Conservation (phyloP, 257 asterid species). For the Gentiana dahurica region DNA sequence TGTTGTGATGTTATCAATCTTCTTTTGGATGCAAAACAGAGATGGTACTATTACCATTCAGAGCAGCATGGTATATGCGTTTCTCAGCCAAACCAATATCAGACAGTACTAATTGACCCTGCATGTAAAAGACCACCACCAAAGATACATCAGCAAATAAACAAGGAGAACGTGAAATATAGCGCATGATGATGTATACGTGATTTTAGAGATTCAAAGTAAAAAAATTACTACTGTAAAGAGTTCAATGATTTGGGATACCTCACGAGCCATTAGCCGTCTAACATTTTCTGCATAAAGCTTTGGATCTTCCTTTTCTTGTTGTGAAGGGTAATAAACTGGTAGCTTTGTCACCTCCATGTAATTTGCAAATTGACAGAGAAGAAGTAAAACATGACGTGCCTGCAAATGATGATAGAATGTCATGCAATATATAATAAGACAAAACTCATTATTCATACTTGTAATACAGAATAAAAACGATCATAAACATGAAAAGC, state of each 20-base stretch:
- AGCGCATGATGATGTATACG: no score
- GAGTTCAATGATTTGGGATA: slow-evolving; percentile 16
- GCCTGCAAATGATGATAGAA: slow-evolving; percentile 34
- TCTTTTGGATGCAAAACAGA: slow-evolving; percentile 84
- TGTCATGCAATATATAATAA: not conserved
- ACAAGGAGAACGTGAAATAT: no score
- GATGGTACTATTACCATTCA: slow-evolving; percentile 74
- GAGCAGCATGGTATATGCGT: slow-evolving; percentile 77
- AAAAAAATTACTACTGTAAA: not conserved
- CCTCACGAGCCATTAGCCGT: slow-evolving; percentile 84
- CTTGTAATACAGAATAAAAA: not conserved
- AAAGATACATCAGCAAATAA: no score
- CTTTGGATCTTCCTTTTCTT: slow-evolving; percentile 77
- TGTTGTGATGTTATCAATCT: slow-evolving; percentile 57
- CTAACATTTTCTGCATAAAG: slow-evolving; percentile 84
- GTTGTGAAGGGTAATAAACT: slow-evolving; percentile 72
- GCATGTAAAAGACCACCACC: slow-evolving; percentile 20
- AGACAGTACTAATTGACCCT: slow-evolving; percentile 63
- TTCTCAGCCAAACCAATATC: slow-evolving; percentile 90
- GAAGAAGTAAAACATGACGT: slow-evolving; percentile 76
- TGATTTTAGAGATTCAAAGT: not conserved
- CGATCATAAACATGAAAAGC: no score
- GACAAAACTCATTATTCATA: not conserved
- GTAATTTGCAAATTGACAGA: slow-evolving; percentile 75
- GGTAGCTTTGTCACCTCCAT: slow-evolving; percentile 70